phyloP scores from a whole-genome alignment of 768 basidiomycete genomes.

The Strobilomyces dryophilus region DNA sequence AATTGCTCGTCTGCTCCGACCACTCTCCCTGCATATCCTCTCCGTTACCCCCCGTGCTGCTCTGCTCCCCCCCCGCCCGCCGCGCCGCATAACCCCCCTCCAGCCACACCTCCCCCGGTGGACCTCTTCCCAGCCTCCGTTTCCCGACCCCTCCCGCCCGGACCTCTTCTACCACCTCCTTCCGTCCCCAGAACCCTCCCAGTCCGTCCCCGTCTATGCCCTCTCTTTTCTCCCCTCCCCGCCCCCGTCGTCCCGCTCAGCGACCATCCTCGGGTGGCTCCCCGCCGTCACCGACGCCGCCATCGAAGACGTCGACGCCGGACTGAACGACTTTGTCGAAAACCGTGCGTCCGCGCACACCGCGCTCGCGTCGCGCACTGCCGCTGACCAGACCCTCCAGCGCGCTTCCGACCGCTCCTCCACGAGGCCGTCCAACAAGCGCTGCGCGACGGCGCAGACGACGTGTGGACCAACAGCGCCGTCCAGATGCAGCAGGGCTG shows the following conservation, averaged over 20 bases:
- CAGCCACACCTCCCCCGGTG: background rate
- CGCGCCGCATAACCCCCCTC: constrained; percentile 10
- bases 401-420: constrained; percentile 53
- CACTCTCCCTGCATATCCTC: background rate
- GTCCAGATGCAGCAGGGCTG: constrained; percentile 68
- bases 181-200: constrained; percentile 37
- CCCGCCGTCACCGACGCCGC: constrained; percentile 41
- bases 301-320: constrained; percentile 39
- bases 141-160: constrained; percentile 55
- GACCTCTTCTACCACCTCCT: constrained; percentile 70
- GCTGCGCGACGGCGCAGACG: constrained; percentile 56
- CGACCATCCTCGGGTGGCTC: constrained; percentile 65
- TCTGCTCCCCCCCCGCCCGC: background rate
- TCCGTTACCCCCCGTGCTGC: background rate
- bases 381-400: constrained; percentile 32
- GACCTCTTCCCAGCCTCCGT: constrained; percentile 19
- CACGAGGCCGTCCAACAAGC: constrained; percentile 56
- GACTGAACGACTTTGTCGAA: constrained; percentile 66
- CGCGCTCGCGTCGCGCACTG: background rate
- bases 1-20: constrained; percentile 5
- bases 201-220: constrained; percentile 49
- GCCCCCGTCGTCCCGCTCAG: constrained; percentile 43
- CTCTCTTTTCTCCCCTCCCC: constrained; percentile 55
- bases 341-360: constrained; percentile 50
- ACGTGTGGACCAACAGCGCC: constrained; percentile 62